Conservation (phyloP, 2,329 filamentous ascomycete genomes). For the Lasiodiplodia citricola region DNA sequence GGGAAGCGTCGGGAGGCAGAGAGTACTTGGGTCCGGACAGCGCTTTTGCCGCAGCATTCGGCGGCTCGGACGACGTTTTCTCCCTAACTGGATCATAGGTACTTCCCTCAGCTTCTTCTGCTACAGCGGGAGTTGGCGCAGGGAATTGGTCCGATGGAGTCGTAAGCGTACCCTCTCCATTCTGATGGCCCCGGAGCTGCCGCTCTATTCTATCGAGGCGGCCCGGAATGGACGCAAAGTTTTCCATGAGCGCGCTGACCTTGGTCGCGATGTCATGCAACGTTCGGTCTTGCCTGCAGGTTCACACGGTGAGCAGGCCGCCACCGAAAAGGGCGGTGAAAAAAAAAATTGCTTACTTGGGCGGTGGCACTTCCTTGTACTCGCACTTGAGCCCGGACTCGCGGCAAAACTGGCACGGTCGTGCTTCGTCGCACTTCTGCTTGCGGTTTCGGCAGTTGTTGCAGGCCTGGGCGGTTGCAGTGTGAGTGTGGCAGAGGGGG, state of each 20-base stretch:
- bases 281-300: constrained; percentile 53
- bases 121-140: constrained; percentile 21
- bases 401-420: constrained; percentile 67
- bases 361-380: constrained; percentile 88
- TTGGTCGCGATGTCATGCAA: constrained; percentile 54
- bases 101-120: constrained; percentile 26
- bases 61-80: constrained; percentile 25
- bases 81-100: constrained; percentile 26
- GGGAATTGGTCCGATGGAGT: constrained; percentile 27
- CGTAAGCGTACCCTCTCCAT: constrained; percentile 27
- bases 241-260: constrained; percentile 33
- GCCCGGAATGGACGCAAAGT: constrained; percentile 21
- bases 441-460: constrained; percentile 49
- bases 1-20: constrained; percentile 32
- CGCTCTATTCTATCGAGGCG: constrained; percentile 26
- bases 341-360: constrained; percentile 69
- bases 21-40: constrained; percentile 27
- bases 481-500: constrained; percentile 16
- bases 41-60: constrained; percentile 16
- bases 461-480: constrained; percentile 71
- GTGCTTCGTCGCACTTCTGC: constrained; percentile 49
- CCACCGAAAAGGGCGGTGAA: constrained; percentile 12
- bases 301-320: constrained; percentile 2
- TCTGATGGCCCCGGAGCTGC: constrained; percentile 25
- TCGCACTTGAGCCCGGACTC: constrained; percentile 85